These are phyloP conservation scores for Phytopythium montanum DNA, from an alignment of 352 stramenopile species.

Conservation along the genomic window DNA sequence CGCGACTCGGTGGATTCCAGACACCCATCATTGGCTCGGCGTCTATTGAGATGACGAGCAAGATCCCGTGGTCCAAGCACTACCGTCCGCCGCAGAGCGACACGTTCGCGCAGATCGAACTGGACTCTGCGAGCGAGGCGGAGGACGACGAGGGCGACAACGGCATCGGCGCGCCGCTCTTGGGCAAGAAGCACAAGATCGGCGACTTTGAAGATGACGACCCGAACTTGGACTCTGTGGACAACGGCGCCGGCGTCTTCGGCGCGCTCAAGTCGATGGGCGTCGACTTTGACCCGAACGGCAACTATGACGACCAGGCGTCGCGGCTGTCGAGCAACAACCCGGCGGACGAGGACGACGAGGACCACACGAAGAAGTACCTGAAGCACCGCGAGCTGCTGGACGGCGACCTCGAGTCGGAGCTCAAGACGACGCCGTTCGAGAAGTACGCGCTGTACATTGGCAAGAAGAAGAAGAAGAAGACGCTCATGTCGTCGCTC, in stretches of 20 bases:
- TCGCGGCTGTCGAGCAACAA: slow-evolving; percentile 48
- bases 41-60: slow-evolving; percentile 80
- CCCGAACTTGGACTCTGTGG: slow-evolving; percentile 33
- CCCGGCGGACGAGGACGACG: slow-evolving; percentile 52
- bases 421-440: slow-evolving; percentile 85
- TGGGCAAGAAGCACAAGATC: slow-evolving; percentile 23
- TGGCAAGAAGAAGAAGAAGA: slow-evolving; percentile 75
- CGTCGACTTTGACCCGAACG: slow-evolving; percentile 67
- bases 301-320: slow-evolving; percentile 47
- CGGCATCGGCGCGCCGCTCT: slow-evolving; percentile 25
- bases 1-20: slow-evolving; percentile 81
- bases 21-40: slow-evolving; percentile 81
- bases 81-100: slow-evolving; percentile 70
- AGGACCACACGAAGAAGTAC: slow-evolving; percentile 68
- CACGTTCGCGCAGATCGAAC: slow-evolving; percentile 59
- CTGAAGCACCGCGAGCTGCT: slow-evolving; percentile 70
- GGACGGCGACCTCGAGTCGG: slow-evolving; percentile 60
- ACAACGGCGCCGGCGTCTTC: slow-evolving; percentile 85
- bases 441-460: slow-evolving; percentile 87
- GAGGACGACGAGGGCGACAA: slow-evolving; percentile 53
- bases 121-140: slow-evolving; percentile 35
- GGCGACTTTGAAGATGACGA: slow-evolving; percentile 12
- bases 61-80: slow-evolving; percentile 81
- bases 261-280: slow-evolving; percentile 84
- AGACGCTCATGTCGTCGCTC: slow-evolving; percentile 50